phyloP scores from a whole-genome alignment of 805 yeast genomes.

The Ogataea polymorpha region DNA sequence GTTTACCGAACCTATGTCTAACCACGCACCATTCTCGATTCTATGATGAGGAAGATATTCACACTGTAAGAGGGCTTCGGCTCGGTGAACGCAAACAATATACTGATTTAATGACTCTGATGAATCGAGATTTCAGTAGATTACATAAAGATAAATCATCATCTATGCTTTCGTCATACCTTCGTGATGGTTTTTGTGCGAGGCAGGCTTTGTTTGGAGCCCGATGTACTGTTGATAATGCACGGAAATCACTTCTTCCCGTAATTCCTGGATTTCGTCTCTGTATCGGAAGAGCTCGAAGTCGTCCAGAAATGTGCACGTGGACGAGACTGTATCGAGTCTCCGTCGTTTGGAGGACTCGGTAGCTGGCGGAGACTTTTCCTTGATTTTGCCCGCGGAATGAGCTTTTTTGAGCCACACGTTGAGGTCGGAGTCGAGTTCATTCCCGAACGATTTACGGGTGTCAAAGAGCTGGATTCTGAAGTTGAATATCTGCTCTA shows the following conservation, averaged over 20 bases:
- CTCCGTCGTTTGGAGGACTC: slow-evolving; percentile 2
- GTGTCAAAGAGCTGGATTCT: slow-evolving; percentile 17
- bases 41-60: slow-evolving; percentile 41
- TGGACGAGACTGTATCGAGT: not conserved
- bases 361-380: not conserved
- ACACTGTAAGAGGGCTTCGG: slow-evolving; percentile 49
- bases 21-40: slow-evolving; percentile 2
- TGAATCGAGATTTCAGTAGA: slow-evolving; percentile 8
- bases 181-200: not conserved
- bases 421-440: slow-evolving; percentile 16
- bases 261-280: slow-evolving; percentile 20
- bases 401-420: not conserved
- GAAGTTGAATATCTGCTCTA: slow-evolving; percentile 24
- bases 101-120: slow-evolving; percentile 59
- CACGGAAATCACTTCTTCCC: slow-evolving; percentile 17
- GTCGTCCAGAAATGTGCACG: slow-evolving; percentile 18
- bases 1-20: not conserved
- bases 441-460: slow-evolving; percentile 4
- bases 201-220: not conserved
- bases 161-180: not conserved
- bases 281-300: slow-evolving; percentile 21
- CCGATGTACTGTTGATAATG: slow-evolving; percentile 14
- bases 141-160: not conserved
- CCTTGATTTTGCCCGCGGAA: slow-evolving; percentile 8
- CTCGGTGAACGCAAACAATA: slow-evolving; percentile 39